Evolutionary conservation across 371 early-diverging fungal species (phyloP).

Genomic region (Saksenaea oblongispora): DNA sequence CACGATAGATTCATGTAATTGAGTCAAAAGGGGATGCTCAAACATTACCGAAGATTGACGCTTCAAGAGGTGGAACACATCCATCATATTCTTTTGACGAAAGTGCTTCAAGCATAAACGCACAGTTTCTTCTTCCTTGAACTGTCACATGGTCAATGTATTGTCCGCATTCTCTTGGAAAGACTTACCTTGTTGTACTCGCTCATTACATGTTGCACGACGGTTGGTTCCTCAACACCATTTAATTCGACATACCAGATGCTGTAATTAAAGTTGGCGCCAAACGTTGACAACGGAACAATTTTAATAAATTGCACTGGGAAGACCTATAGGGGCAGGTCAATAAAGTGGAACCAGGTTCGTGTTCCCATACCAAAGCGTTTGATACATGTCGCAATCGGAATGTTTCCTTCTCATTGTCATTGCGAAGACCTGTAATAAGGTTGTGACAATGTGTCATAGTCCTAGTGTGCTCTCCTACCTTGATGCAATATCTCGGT

Average conservation of each 20-base stretch:
- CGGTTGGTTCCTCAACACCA: slow-evolving; percentile 69
- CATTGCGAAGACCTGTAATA: slow-evolving; percentile 78
- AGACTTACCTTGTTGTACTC: slow-evolving; percentile 68
- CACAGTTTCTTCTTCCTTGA: slow-evolving; percentile 76
- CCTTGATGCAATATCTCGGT: slow-evolving; percentile 86
- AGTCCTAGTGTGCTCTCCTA: slow-evolving; percentile 37
- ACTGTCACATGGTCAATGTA: slow-evolving; percentile 53
- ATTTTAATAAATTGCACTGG: slow-evolving; percentile 92
- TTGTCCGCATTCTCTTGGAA: neutral
- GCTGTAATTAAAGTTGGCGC: slow-evolving; percentile 92
- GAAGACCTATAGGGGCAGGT: slow-evolving; percentile 52
- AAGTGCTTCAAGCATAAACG: slow-evolving; percentile 89
- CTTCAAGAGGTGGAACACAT: slow-evolving; percentile 72
- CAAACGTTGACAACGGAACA: slow-evolving; percentile 88
- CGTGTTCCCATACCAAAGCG: slow-evolving; percentile 40
- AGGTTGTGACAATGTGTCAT: slow-evolving; percentile 1
- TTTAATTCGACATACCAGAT: slow-evolving; percentile 93
- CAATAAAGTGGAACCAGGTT: slow-evolving; percentile 1
- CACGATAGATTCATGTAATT: slow-evolving; percentile 70
- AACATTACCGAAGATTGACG: slow-evolving; percentile 62
- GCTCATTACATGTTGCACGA: slow-evolving; percentile 63
- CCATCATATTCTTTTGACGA: slow-evolving; percentile 76
- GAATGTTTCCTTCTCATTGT: slow-evolving; percentile 90
- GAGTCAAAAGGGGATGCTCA: slow-evolving; percentile 81
- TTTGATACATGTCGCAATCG: slow-evolving; percentile 68